Base-by-base conservation (phyloP, 2,329 filamentous ascomycete species). In the Aspergillus quadricinctus region DNA sequence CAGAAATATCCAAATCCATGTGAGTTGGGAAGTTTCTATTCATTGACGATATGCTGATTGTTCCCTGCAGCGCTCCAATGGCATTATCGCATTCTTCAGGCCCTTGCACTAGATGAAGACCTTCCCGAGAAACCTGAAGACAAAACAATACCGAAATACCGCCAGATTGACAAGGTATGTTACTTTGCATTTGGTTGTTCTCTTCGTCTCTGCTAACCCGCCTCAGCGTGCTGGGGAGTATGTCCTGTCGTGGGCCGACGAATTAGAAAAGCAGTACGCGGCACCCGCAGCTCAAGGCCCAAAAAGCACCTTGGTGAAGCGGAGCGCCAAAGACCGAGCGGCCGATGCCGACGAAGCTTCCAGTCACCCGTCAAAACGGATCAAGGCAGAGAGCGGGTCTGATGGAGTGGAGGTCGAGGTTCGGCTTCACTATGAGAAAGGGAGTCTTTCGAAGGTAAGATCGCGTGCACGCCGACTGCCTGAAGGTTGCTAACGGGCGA, bases 41-140 rank as follows among this genome's bases (percentile, higher is more conserved):
- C 11, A 17, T 4, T 28, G 21, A 17, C 8, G 7, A 3, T 21
- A n/a, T 40, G 31, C 29, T 50, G 43, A 61, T 61, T 37, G 29
- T 7, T 4, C 17, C 14, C n/a, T 14, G 5, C 50, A 69, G 83
- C 89, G 8, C 80, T 99, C 25, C 94, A 99, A 75, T 99, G 93
- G 92, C 94, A 97, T 76, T 99, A 97, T 78, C 88, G 86, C 59
- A 96, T 99, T 48, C 78, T 99, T 0, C 94, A 99, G 74, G 88
- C 90, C 6, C 81, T 97, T 56, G 94, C 94, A 0, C 80, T 99
- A 0, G 92, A 96, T 37, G 94, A 99, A 70, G 92, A 97, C 63
- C 77, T 96, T 1, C 92, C 92, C 0, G 87, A 89, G 21, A 75
- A 81, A 48, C 79, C 83, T 1, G 83, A 87, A 50, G 94, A 99